These are phyloP conservation scores for Ustilago trichophora DNA, from an alignment of 1,284 basidiomycete species.

Conservation along the genomic window DNA sequence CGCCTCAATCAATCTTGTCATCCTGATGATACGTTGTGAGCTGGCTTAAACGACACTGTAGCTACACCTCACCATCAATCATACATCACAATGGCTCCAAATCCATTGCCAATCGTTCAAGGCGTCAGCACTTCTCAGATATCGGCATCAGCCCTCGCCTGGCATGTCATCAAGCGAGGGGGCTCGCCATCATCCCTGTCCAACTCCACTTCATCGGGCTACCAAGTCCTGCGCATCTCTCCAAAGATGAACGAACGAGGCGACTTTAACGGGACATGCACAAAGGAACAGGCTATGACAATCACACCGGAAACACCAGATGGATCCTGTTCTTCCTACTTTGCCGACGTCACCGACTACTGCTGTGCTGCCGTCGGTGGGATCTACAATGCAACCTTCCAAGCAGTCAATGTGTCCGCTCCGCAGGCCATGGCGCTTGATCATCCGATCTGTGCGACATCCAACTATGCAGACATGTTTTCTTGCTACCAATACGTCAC, in stretches of 20 bases:
- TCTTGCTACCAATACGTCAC: slow-evolving; percentile 52
- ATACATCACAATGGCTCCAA: slow-evolving; percentile 15
- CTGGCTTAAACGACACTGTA: too few relatives aligned
- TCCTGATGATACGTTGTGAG: too few relatives aligned
- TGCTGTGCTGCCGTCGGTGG: slow-evolving; percentile 56
- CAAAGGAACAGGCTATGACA: slow-evolving; percentile 29
- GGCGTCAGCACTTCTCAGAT: slow-evolving; percentile 15
- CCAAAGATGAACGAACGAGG: slow-evolving; percentile 42
- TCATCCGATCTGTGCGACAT: slow-evolving; percentile 43
- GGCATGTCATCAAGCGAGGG: slow-evolving; percentile 12
- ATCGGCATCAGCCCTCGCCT: slow-evolving; percentile 6
- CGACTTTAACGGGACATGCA: slow-evolving; percentile 48
- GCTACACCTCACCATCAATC: neutral
- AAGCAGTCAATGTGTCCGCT: slow-evolving; percentile 25
- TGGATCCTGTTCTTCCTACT: slow-evolving; percentile 45
- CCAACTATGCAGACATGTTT: slow-evolving; percentile 54
- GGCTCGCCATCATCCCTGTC: slow-evolving; percentile 4
- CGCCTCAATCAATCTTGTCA: too few relatives aligned
- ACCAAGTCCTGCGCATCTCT: slow-evolving; percentile 26
- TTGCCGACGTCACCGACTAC: slow-evolving; percentile 53
- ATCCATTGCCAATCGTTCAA: neutral
- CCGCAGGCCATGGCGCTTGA: slow-evolving; percentile 31
- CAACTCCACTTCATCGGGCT: slow-evolving; percentile 5
- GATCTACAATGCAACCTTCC: slow-evolving; percentile 32
- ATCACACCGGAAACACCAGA: slow-evolving; percentile 47